phyloP scores from a whole-genome alignment of 352 stramenopile genomes.

The Thraustochytrium sp. region DNA sequence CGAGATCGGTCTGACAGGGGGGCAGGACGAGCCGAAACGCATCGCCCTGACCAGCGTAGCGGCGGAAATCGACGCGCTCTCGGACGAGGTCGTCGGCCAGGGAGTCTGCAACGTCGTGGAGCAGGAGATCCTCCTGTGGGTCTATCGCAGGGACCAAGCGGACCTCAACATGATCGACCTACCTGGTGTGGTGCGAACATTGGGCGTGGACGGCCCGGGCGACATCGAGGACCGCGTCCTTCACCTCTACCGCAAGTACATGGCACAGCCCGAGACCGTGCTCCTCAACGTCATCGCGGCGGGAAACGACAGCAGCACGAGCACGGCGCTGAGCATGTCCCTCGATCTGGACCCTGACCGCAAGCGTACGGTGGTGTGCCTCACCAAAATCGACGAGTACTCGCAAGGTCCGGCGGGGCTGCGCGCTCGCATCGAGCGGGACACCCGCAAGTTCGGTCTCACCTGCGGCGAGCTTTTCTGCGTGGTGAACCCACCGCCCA shows the following conservation, averaged over 20 bases:
- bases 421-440: background rate
- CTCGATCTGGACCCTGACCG: slow-evolving; percentile 50
- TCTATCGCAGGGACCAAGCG: background rate
- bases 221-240: background rate
- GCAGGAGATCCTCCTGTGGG: background rate
- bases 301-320: slow-evolving; percentile 27
- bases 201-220: background rate
- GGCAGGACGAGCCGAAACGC: background rate
- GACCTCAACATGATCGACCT: slow-evolving; percentile 44
- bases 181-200: slow-evolving; percentile 10
- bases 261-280: background rate
- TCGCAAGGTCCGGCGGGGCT: background rate
- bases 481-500: background rate
- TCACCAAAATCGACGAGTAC: slow-evolving; percentile 55
- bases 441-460: background rate
- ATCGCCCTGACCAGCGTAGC: background rate
- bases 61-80: background rate
- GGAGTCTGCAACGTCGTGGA: background rate
- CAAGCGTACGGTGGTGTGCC: slow-evolving; percentile 53
- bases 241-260: background rate
- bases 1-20: background rate
- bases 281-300: slow-evolving; percentile 44
- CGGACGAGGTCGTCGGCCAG: background rate
- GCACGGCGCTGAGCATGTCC: slow-evolving; percentile 34
- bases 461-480: background rate